Evolutionary conservation across 345 rosid genomes (phyloP).

Genomic region (Gossypium arboreum): DNA sequence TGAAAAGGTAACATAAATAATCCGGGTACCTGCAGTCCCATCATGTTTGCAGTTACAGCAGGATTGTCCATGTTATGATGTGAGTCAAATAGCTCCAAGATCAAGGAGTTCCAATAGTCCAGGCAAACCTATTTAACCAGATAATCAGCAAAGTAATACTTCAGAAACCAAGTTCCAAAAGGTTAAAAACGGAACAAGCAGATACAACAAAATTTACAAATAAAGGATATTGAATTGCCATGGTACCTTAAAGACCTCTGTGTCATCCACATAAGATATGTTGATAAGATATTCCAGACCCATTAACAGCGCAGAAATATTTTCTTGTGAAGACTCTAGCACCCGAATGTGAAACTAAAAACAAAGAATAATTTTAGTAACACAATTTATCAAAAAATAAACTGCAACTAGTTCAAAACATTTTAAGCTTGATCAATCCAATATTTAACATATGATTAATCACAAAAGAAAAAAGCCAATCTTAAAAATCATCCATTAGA

Average conservation of each 20-base stretch:
- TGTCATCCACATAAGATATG: slow-evolving; percentile 95
- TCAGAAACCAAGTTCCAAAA: neutral
- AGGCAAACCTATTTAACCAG: slow-evolving; percentile 70
- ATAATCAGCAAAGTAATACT: neutral
- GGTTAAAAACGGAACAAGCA: neutral
- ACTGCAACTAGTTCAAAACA: neutral
- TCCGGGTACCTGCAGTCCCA: slow-evolving; percentile 73
- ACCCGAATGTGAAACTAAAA: slow-evolving; percentile 79
- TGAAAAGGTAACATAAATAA: neutral
- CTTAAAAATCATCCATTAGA: neutral
- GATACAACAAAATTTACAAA: neutral
- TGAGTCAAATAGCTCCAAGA: slow-evolving; percentile 85
- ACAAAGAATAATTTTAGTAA: slow-evolving; percentile 12
- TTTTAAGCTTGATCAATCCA: neutral
- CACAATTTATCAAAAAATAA: neutral
- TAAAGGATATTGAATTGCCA: neutral
- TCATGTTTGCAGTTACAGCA: slow-evolving; percentile 61
- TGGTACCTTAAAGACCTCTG: slow-evolving; percentile 94
- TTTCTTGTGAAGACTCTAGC: slow-evolving; percentile 71
- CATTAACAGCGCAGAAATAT: slow-evolving; percentile 49
- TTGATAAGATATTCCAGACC: slow-evolving; percentile 92
- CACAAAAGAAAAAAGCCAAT: neutral
- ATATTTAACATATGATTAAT: neutral
- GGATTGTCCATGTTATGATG: slow-evolving; percentile 81
- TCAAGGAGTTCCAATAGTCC: slow-evolving; percentile 95